These are phyloP conservation scores for Senna siamea DNA, from an alignment of 306 rosid genomes.

Conservation along the genomic window DNA sequence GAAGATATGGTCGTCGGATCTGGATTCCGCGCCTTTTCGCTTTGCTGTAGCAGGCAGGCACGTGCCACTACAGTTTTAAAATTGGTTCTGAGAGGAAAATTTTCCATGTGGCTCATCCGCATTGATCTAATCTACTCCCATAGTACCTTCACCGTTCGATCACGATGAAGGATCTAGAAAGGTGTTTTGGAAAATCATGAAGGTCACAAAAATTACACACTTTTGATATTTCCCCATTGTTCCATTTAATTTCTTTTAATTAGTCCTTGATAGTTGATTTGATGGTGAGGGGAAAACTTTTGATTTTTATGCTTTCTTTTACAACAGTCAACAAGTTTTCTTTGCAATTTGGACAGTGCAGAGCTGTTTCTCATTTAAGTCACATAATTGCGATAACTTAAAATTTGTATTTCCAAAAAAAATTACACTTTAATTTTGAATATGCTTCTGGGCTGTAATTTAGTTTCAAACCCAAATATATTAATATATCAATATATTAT, in stretches of 20 bases:
- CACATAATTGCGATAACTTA: too few relatives aligned
- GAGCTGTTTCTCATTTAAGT: too few relatives aligned
- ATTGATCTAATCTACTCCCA: constrained; percentile 8
- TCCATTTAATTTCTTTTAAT: background rate
- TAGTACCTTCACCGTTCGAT: background rate
- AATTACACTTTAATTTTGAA: background rate
- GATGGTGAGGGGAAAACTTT: background rate
- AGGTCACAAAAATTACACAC: background rate
- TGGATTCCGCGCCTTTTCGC: constrained; percentile 53
- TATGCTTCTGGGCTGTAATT: too few relatives aligned
- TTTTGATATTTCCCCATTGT: background rate
- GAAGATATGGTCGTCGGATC: constrained; percentile 63
- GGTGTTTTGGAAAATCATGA: background rate
- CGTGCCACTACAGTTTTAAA: constrained; percentile 54
- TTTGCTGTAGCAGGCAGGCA: constrained; percentile 65
- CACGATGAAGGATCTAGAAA: background rate
- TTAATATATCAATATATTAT: too few relatives aligned
- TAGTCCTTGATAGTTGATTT: background rate
- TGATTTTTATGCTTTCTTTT: background rate
- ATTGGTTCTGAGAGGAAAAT: background rate
- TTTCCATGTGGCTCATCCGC: constrained; percentile 34
- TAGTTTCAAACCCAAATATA: too few relatives aligned
- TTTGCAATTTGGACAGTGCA: background rate
- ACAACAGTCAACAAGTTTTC: background rate
- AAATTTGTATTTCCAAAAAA: too few relatives aligned